Conservation (phyloP, 2,329 filamentous ascomycete genomes). For the Fusarium sp. region DNA sequence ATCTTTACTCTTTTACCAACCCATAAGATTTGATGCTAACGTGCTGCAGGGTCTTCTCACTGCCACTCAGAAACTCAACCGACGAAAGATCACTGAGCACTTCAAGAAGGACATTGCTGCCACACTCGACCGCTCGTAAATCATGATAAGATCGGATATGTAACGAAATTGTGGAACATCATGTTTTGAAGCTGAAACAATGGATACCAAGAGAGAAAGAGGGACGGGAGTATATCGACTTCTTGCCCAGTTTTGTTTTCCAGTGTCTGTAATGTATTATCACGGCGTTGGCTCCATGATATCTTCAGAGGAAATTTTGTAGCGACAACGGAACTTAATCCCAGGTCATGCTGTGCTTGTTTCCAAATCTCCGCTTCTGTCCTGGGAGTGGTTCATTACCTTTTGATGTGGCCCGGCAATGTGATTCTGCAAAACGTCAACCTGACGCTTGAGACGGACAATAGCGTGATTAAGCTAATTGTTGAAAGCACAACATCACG, state of each 20-base stretch:
- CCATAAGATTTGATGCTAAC: slow-evolving; percentile 36
- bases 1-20: neutral
- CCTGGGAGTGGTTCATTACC: slow-evolving; percentile 1
- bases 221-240: slow-evolving; percentile 7
- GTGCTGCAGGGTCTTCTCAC: slow-evolving; percentile 65
- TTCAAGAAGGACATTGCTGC: slow-evolving; percentile 65
- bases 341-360: slow-evolving; percentile 22
- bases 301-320: slow-evolving; percentile 37
- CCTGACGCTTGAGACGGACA: neutral
- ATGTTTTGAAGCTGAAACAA: slow-evolving; percentile 27
- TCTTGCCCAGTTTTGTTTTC: slow-evolving; percentile 29
- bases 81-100: slow-evolving; percentile 61
- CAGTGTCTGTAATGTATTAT: slow-evolving; percentile 43
- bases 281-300: slow-evolving; percentile 45
- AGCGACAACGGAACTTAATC: slow-evolving; percentile 24
- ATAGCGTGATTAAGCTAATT: no score
- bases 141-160: slow-evolving; percentile 4
- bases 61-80: slow-evolving; percentile 71
- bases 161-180: slow-evolving; percentile 11
- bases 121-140: slow-evolving; percentile 50
- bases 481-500: neutral
- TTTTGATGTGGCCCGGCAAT: slow-evolving; percentile 9
- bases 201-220: slow-evolving; percentile 41
- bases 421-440: slow-evolving; percentile 1
- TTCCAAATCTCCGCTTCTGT: slow-evolving; percentile 11